Evolutionary conservation across 441 rosid genomes (phyloP).

Genomic region (Aleurites moluccanus): DNA sequence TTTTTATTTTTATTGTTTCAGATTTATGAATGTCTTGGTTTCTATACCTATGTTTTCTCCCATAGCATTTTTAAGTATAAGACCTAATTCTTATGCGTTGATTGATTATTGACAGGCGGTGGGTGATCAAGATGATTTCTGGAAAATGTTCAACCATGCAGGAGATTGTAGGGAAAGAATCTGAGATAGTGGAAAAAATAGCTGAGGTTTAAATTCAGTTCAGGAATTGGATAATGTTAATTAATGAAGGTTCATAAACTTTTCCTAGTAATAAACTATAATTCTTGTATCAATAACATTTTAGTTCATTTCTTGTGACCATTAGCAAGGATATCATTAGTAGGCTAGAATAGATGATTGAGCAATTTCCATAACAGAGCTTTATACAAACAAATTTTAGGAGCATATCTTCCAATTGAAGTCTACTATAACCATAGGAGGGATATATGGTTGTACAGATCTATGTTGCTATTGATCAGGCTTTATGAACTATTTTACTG

Average conservation of each 20-base stretch:
- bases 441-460: neutral
- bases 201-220: slow-evolving; percentile 79
- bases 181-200: slow-evolving; percentile 77
- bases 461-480: neutral
- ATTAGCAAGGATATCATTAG: neutral
- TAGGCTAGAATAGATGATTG: neutral
- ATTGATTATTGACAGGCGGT: slow-evolving; percentile 57
- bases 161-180: slow-evolving; percentile 70
- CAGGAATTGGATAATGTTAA: slow-evolving; percentile 45
- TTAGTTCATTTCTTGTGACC: slow-evolving; percentile 10
- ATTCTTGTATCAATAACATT: slow-evolving; percentile 23
- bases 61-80: neutral
- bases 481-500: neutral
- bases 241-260: slow-evolving; percentile 51
- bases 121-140: slow-evolving; percentile 79
- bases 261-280: slow-evolving; percentile 24
- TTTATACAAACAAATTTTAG: neutral
- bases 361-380: neutral
- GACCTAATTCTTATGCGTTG: slow-evolving; percentile 11
- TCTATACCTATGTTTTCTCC: neutral
- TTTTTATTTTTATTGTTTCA: neutral
- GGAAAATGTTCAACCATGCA: slow-evolving; percentile 43
- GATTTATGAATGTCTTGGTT: neutral
- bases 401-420: neutral
- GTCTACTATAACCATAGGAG: neutral